phyloP scores from a whole-genome alignment of 73 alveolate species.

The Paramecium primaurelia region DNA sequence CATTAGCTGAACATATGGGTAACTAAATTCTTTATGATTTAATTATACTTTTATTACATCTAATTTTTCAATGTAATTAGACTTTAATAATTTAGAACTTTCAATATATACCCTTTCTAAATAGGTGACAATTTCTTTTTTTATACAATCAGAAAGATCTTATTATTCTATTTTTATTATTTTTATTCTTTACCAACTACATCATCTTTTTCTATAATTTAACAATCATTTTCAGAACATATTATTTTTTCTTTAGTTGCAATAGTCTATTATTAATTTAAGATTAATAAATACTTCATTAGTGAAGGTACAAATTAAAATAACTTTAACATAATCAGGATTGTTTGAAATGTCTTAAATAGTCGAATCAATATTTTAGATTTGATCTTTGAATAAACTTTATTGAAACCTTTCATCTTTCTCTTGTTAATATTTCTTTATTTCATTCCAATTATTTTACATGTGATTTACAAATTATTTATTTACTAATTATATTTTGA shows the following conservation, averaged over 20 bases:
- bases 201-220: not conserved
- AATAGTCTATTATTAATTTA: not conserved
- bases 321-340: not conserved
- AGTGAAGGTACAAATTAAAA: not conserved
- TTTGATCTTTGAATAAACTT: conserved; percentile 17
- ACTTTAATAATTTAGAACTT: not conserved
- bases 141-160: not conserved
- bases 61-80: not conserved
- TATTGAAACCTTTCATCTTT: not conserved
- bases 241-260: conserved; percentile 16
- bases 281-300: not conserved
- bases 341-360: not conserved
- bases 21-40: not conserved
- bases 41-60: not conserved
- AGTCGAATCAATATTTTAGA: not conserved
- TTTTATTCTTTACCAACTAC: not conserved
- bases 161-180: not conserved
- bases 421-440: not conserved
- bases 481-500: not conserved
- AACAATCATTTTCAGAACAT: not conserved
- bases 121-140: not conserved
- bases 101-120: not conserved
- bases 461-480: not conserved
- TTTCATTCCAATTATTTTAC: not conserved
- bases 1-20: conserved; percentile 8